Evolutionary conservation across 345 rosid genomes (phyloP).

Genomic region (Euphorbia lathyris): DNA sequence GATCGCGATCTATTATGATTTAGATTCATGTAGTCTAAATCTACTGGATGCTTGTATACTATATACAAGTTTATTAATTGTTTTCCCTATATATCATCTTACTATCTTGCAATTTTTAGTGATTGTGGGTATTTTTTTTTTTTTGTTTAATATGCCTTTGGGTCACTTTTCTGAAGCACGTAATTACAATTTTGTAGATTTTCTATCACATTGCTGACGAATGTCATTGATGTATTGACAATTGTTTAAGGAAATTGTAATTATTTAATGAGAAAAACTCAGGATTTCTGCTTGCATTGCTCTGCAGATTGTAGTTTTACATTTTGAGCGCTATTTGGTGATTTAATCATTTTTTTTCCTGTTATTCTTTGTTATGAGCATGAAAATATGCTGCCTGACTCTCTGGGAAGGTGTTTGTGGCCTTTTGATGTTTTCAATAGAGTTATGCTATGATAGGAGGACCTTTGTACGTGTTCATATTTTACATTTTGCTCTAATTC

Average conservation of each 20-base stretch:
- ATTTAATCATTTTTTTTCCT: not conserved
- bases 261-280: not conserved
- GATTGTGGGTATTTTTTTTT: not conserved
- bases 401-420: not conserved
- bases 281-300: not conserved
- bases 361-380: not conserved
- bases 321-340: not conserved
- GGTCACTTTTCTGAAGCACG: not conserved
- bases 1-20: not conserved
- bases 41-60: too few relatives aligned
- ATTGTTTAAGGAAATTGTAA: not conserved
- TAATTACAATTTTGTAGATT: not conserved
- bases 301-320: not conserved
- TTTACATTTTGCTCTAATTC: not conserved
- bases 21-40: not conserved
- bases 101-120: not conserved
- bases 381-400: not conserved
- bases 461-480: not conserved
- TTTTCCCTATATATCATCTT: not conserved
- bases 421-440: not conserved
- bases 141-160: not conserved
- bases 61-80: too few relatives aligned
- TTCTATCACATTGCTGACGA: not conserved
- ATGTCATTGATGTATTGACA: not conserved
- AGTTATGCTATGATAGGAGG: not conserved